Base-by-base conservation (phyloP, 768 basidiomycete genomes). In the Daedaleopsis sinensis region DNA sequence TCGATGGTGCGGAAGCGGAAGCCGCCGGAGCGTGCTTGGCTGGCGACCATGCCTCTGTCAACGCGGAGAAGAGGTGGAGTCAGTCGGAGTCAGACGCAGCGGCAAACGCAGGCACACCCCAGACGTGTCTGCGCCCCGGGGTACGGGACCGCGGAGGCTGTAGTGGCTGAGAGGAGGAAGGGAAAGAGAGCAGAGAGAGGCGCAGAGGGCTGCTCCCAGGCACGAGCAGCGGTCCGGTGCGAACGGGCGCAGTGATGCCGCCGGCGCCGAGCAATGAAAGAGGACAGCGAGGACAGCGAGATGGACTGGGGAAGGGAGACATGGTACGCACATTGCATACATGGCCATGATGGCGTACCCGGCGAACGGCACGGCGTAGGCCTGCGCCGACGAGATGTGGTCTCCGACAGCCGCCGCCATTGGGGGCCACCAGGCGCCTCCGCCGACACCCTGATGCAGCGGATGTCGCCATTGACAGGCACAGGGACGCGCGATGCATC, bases 351-450 rank as follows among this genome's bases (percentile, higher is more conserved):
- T 82, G 23, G 80, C 67, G 65, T 86, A 88, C 10, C 87, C 87
- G 16, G 82, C 74, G 69, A 84, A 76, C 0, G 86, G 84, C 6
- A 88, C 83, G 44, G 86, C 77, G 67, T 88, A 88, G 19, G 87
- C 88, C 57, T 76, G 77, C 21, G 80, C 78, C 3, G 82, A 83
- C 38, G 54, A 48, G 59, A 73, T 79, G 43, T 68, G 69, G 68
- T 87, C 83, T 5, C 84, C 85, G 47, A 88, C 72, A 16, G 77
- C 76, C 18, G 79, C 86, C 64, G 88, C 85, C 7, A 85, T 84
- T 12, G 84, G 77, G 2, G 87, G 86, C 70, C 83, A 88, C 86
- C 84, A 87, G n/a, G 85, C 87, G 37, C 86, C 87, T 49, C 85
- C 85, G 57, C 84, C 85, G 48, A 87, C 84, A 53, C 84, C 82